Conservation (phyloP, 2,329 filamentous ascomycete species). For the Sporothrix brasiliensis region DNA sequence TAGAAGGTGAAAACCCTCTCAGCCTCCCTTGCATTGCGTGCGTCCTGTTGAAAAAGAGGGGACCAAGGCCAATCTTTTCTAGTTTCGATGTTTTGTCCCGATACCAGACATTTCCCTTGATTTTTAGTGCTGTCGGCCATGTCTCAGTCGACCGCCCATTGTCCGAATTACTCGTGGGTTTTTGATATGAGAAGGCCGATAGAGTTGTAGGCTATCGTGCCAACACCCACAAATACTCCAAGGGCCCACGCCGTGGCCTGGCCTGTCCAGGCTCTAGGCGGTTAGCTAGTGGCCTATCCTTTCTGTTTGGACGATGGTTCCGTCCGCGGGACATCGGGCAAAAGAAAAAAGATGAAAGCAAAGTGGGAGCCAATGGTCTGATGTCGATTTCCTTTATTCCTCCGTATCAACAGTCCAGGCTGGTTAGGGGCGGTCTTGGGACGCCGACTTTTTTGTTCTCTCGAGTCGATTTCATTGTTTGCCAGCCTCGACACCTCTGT, state of each 20-base stretch:
- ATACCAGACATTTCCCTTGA: neutral
- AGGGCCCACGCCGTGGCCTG: no score
- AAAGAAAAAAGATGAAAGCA: no score
- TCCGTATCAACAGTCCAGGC: neutral
- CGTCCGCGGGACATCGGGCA: no score
- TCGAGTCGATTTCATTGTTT: neutral
- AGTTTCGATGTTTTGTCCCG: slow-evolving; percentile 13
- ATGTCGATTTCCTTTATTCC: neutral
- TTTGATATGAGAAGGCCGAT: neutral
- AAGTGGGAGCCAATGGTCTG: neutral
- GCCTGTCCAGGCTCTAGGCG: no score
- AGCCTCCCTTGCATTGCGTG: neutral
- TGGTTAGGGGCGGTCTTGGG: neutral
- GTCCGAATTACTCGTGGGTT: neutral
- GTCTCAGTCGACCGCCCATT: slow-evolving; percentile 17
- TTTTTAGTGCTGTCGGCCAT: neutral
- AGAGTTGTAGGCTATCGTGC: neutral
- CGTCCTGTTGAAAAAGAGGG: slow-evolving; percentile 1
- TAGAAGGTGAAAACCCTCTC: no score
- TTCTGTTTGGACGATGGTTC: no score
- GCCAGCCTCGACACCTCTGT: neutral
- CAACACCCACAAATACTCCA: no score
- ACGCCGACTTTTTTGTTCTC: neutral
- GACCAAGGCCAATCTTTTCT: neutral
- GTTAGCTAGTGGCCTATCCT: no score